Evolutionary conservation across 805 yeast species (phyloP), one percentile per base, ranked within the genome.

Genomic region (Wickerhamiella cacticola): DNA sequence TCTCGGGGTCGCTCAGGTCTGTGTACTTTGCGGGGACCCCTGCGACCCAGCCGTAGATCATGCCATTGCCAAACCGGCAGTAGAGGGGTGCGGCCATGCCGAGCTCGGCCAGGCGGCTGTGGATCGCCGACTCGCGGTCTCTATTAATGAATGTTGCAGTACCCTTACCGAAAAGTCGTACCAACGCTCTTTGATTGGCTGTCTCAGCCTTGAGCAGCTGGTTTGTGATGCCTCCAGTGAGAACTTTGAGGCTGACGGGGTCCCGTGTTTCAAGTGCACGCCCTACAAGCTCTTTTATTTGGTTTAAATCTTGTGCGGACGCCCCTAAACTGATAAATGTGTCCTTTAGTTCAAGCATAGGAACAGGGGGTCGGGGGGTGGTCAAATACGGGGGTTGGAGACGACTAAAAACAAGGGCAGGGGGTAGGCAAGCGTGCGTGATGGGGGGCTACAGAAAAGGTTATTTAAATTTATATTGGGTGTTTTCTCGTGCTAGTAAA

Each of bases 81-180:
- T 74, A 75, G 22, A 82, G 71, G 0, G 79, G 71, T 1, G 92
- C 85, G 0, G 89, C 89, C 52, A 82, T 69, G 2, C 69, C 67
- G 38, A 77, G 66, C 2, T 79, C 69, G 55, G 78, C 71, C 45
- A 82, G 68, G 46, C 77, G 73, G 43, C 78, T 59, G 59, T 82
- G 89, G 49, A 82, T 79, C 16, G 80, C 79, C 57, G 77, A 79
- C 59, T 82, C 92, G 31, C 87, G 66, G 54, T 79, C 79, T 53
- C 92, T 67, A 61, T 82, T 87, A 28, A 82, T 82, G 45, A 82
- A 80, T 31, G 78, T 65, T 48, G 71, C 73, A 1, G 92, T 82
- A 10, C 87, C 87, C 49, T 75, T 72, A 7, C 92, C 92, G 55
- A 82, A 82, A 0, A 82, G 79, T 50, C 92, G 67, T 48, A 82